Evolutionary conservation across 495 filamentous ascomycete species (phyloP), one percentile per base, ranked within the genome.

Genomic region (Schizothecium vesticola): DNA sequence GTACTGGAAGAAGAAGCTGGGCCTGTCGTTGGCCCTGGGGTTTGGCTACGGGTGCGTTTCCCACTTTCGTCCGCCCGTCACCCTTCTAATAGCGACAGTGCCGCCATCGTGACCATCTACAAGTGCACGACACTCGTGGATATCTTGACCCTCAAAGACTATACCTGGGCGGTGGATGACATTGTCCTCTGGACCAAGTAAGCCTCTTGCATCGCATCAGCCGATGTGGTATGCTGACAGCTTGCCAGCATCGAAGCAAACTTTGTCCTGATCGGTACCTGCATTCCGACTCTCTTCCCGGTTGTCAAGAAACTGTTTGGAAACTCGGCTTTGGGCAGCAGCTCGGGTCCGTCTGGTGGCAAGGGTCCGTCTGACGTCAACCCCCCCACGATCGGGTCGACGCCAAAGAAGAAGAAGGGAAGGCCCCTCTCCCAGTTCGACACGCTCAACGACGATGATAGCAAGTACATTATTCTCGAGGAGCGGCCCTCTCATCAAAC

Each of bases 101-200:
- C 73, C 59, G 69, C 63, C 10, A 60, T 59, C 5, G 65, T 73
- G 6, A 65, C 69, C 9, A 67, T 61, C 26, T 75, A 75, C 67
- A 75, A 75, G 58, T 70, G 63, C 65, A 70, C 63, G 13, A 75
- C 73, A 0, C 58, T 75, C 6, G 33, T 23, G 1, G 67, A 63
- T 19, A 33, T 70, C 0, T 66, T 71, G 29, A n/a, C 58, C 7
- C 31, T 70, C 3, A 16, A 28, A 2, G 73, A 75, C 59, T 75
- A 69, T 51, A 75, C 73, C 16, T 75, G 67, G n/a, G 61, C 67
- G 5, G 71, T 70, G 22, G 71, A 73, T 36, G 67, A 72, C 28
- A 65, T 75, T 5, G 64, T 75, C 3, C 36, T 75, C 24, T 73
- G 69, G 73, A 75, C 73, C 11, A 75, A 73, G 73, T 75, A 28